phyloP scores from a whole-genome alignment of 495 filamentous ascomycete genomes.

The Opeltia flavorubescens region DNA sequence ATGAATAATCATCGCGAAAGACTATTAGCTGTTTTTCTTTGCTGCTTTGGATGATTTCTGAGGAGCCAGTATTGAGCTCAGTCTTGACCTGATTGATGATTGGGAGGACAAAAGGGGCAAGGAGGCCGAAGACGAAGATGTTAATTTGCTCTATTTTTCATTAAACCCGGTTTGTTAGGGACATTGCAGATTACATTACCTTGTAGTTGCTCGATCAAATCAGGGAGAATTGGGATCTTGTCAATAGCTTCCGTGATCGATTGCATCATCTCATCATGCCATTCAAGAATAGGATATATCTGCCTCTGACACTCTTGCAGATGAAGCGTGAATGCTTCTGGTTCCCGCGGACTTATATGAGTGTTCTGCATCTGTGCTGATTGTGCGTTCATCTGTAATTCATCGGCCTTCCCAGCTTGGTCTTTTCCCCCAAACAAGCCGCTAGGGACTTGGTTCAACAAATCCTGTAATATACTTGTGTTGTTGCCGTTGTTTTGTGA shows the following conservation, averaged over 20 bases:
- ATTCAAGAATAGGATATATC: conserved; percentile 74
- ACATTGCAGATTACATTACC: conserved; percentile 29
- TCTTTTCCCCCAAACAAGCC: conserved; percentile 59
- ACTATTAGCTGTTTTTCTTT: conserved; percentile 70
- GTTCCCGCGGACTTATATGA: conserved; percentile 52
- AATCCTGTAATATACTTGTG: conserved; percentile 54
- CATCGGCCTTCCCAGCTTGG: conserved; percentile 46
- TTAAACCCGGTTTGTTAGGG: background rate
- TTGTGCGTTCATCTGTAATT: conserved; percentile 30
- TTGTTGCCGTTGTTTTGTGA: conserved; percentile 31
- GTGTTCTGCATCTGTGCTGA: conserved; percentile 51
- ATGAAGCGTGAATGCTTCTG: conserved; percentile 60
- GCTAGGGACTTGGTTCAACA: conserved; percentile 63
- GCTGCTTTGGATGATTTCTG: conserved; percentile 70
- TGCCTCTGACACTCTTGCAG: conserved; percentile 52
- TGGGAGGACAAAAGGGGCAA: conserved; percentile 75
- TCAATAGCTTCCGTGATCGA: conserved; percentile 61
- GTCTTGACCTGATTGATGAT: conserved; percentile 73
- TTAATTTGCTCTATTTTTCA: conserved; percentile 38
- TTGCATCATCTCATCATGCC: conserved; percentile 76
- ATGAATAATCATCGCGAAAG: conserved; percentile 59
- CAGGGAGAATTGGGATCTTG: conserved; percentile 63
- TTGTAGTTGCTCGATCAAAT: conserved; percentile 65
- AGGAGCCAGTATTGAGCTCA: conserved; percentile 71
- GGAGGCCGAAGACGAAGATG: conserved; percentile 70